Base-by-base conservation (phyloP, 129 eudicot species). In the Solidago caesia region DNA sequence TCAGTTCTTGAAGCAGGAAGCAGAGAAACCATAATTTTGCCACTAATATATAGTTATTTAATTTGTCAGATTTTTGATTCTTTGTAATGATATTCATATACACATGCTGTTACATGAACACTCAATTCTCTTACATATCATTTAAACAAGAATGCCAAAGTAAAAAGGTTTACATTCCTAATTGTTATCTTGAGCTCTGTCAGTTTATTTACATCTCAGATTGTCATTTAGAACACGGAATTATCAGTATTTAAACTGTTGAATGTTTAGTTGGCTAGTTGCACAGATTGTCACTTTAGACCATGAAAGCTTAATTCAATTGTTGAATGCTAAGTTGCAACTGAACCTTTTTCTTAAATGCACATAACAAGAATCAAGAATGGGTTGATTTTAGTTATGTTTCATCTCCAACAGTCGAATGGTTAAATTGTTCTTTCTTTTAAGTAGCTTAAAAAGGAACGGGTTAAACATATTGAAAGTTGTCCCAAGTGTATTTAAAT, bases 11-110 rank as follows among this genome's bases (percentile, higher is more conserved):
- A 64, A 60, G 69, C 58, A 27, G 69, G 67, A 68, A 70, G 57
- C 12, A 52, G 70, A 80, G 70, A 81, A 62, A 67, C 65, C 44
- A 66, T 66, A 74, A 80, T 68, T 67, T 68, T 87, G 81, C 72
- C 70, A 63, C 55, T 42, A 73, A 73, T 64, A 64, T 73, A 79
- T 73, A 79, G 79, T 66, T 79, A 13, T 74, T 75, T 58, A 44
- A 73, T 60, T 59, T 63, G 72, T 47, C 78, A 27, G 29, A 72
- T 71, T 77, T 29, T 21, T 68, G 75, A 86, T 80, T 80, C 83
- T 81, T 81, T 80, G 80, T 75, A 82, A 71, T 79, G 71, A 57
- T 75, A 75, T 52, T 27, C 3, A 48, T 43, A 70, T 65, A 74
- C 84, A 83, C 74, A 67, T 82, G 61, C 59, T 72, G 39, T 82